phyloP scores from a whole-genome alignment of 2,329 filamentous ascomycete species.

The Epichloe coenophiala region DNA sequence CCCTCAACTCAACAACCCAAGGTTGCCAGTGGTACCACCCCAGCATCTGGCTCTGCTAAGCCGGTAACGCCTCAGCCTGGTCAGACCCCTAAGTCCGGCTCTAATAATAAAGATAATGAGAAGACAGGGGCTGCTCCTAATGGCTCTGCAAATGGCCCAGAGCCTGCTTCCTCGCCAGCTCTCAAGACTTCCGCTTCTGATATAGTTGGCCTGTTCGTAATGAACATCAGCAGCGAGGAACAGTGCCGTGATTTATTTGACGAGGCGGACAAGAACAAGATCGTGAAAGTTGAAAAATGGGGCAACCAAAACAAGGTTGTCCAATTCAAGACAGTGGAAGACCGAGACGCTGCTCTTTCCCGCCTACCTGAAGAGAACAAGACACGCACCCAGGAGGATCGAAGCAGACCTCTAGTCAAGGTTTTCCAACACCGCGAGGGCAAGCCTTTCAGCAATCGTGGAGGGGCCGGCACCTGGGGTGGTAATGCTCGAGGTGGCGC shows the following conservation, averaged over 20 bases:
- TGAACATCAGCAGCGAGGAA: slow-evolving; percentile 71
- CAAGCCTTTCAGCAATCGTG: slow-evolving; percentile 42
- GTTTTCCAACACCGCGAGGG: slow-evolving; percentile 61
- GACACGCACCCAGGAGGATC: slow-evolving; percentile 56
- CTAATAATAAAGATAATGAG: slow-evolving; percentile 39
- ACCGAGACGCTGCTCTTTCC: slow-evolving; percentile 67
- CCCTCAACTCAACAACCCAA: slow-evolving; percentile 28
- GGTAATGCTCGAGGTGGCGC: slow-evolving; percentile 49
- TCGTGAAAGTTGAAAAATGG: slow-evolving; percentile 66
- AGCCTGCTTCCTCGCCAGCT: slow-evolving; percentile 42
- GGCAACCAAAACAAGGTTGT: slow-evolving; percentile 72
- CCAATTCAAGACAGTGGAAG: slow-evolving; percentile 66
- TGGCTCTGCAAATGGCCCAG: slow-evolving; percentile 37
- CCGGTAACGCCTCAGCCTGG: slow-evolving; percentile 36
- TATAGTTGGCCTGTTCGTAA: slow-evolving; percentile 79
- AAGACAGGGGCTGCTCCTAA: slow-evolving; percentile 38
- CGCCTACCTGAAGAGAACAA: slow-evolving; percentile 65
- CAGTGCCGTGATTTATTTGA: slow-evolving; percentile 70
- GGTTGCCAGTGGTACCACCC: slow-evolving; percentile 22
- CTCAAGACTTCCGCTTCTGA: slow-evolving; percentile 48
- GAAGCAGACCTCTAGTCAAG: slow-evolving; percentile 69
- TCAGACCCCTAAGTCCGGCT: slow-evolving; percentile 26
- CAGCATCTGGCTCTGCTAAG: slow-evolving; percentile 23
- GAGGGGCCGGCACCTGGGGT: slow-evolving; percentile 55
- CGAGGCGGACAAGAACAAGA: slow-evolving; percentile 72